phyloP scores from a whole-genome alignment of 257 asterid species.

The Schizonepeta tenuifolia region DNA sequence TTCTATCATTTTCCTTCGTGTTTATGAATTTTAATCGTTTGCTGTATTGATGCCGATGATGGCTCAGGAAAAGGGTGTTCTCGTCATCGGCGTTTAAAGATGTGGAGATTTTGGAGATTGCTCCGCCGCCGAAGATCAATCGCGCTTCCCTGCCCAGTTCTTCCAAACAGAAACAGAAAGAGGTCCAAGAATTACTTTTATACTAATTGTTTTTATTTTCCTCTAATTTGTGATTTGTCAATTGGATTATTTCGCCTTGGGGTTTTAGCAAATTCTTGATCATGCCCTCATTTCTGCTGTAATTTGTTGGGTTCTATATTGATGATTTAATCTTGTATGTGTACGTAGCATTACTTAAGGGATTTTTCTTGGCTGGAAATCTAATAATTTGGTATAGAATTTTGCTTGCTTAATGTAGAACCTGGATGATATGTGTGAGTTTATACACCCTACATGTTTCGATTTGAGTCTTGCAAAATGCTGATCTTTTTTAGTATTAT shows the following conservation, averaged over 20 bases:
- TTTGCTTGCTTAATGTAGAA: neutral
- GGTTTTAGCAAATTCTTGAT: conserved; percentile 2
- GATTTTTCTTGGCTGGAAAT: neutral
- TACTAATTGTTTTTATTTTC: neutral
- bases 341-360: neutral
- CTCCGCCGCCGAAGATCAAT: conserved; percentile 46
- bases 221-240: neutral
- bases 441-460: neutral
- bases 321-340: neutral
- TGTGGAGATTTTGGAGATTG: conserved; percentile 59
- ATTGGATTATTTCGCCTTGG: neutral
- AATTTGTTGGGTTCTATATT: neutral
- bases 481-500: neutral
- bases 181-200: conserved; percentile 44
- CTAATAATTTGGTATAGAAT: neutral
- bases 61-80: conserved; percentile 65
- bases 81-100: conserved; percentile 58
- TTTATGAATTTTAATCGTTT: neutral
- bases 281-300: neutral
- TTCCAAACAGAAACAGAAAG: conserved; percentile 53
- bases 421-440: neutral
- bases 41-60: conserved; percentile 33
- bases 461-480: neutral
- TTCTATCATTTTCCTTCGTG: too few species aligned
- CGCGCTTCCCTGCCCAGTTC: conserved; percentile 38